Evolutionary conservation across 495 filamentous ascomycete genomes (phyloP), one percentile per base, ranked within the genome.

Genomic region (Xylaria cubensis): DNA sequence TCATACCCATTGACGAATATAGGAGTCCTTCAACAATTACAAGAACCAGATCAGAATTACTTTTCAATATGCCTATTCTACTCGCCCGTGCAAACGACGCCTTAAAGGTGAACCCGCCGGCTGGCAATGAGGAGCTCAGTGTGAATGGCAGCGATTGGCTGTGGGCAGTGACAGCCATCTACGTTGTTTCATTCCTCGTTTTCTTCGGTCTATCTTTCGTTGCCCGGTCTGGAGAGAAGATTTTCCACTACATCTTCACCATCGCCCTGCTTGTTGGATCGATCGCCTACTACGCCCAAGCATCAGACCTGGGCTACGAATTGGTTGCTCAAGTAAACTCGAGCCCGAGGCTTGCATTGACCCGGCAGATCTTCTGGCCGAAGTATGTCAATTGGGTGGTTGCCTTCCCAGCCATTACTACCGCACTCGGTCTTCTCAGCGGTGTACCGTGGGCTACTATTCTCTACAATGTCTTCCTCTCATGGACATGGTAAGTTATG

Each of bases 191-290:
- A 34, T 78, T 84, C 65, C 48, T 86, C n/a, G 70, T 48, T 74
- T 72, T 83, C 74, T 80, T 74, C 62, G 80, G 71, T 55, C 76
- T 80, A n/a, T 77, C 79, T 56, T 83, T 81, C 73, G 65, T 76
- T 2, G 83, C 86, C 64, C 77, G 78, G 17, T 69, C 75, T 21
- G 83, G 84, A 32, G 86, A 87, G 77, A 81, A 79, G 73, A 81
- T 88, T 76, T 88, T 87, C 80, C 86, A 88, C 77, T 86, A 87
- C 72, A 76, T 87, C 67, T 88, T 86, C 77, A 83, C 79, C 65
- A 78, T 87, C 61, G 81, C 84, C 51, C 79, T 79, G 65, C 80
- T 87, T 24, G 79, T 81, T 70, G 86, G 85, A 56, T 73, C 82
- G 42, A 81, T 86, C 73, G 70, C 80, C 59, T 86, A 86, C 79